These are phyloP conservation scores for Hansenula sp. DNA, from an alignment of 1,139 yeast species.

Conservation along the genomic window DNA sequence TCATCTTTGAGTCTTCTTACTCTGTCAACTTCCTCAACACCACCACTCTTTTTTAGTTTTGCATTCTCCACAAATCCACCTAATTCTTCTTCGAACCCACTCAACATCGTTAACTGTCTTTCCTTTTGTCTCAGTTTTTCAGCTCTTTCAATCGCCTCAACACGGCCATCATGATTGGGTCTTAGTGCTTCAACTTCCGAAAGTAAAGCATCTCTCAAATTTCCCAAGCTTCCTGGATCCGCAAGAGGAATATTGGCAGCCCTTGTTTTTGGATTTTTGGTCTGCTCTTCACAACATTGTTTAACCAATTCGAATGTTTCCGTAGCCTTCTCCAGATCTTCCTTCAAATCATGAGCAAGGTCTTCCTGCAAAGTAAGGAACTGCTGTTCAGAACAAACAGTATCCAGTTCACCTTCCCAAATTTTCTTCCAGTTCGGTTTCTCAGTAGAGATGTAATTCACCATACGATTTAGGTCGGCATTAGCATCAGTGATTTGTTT, in stretches of 20 bases:
- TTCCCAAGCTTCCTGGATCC: conserved; percentile 66
- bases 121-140: conserved; percentile 78
- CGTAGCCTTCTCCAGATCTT: conserved; percentile 73
- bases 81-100: conserved; percentile 82
- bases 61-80: conserved; percentile 79
- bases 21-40: conserved; percentile 81
- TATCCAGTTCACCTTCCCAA: conserved; percentile 90
- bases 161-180: conserved; percentile 81
- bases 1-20: conserved; percentile 63
- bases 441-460: conserved; percentile 61
- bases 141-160: conserved; percentile 86
- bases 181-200: conserved; percentile 72
- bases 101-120: conserved; percentile 49
- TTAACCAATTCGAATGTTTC: conserved; percentile 82
- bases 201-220: conserved; percentile 75
- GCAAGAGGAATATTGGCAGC: conserved; percentile 43
- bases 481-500: conserved; percentile 65
- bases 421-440: conserved; percentile 85
- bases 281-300: conserved; percentile 78
- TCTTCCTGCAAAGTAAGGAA: conserved; percentile 88
- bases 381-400: conserved; percentile 91
- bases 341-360: conserved; percentile 71
- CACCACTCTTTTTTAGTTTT: conserved; percentile 78
- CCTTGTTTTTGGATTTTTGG: conserved; percentile 39
- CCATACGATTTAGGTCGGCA: conserved; percentile 47